phyloP scores from a whole-genome alignment of 306 rosid genomes.

The Vachellia collinsii region DNA sequence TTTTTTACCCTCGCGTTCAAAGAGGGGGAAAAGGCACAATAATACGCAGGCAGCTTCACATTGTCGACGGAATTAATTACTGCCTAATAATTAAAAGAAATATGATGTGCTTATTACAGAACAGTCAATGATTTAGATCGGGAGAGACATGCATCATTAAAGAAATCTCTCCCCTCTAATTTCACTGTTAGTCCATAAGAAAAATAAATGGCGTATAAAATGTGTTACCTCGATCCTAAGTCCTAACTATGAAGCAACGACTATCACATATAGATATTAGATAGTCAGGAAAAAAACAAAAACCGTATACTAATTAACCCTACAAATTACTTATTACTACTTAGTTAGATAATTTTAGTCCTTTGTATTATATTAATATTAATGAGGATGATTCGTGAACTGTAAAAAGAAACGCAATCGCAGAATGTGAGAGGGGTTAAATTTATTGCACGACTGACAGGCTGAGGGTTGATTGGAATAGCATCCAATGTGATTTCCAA shows the following conservation, averaged over 20 bases:
- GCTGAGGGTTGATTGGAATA: slow-evolving; percentile 37
- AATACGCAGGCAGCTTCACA: background rate
- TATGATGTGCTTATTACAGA: background rate
- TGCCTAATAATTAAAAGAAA: background rate
- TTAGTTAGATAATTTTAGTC: background rate
- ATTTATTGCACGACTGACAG: slow-evolving; percentile 2
- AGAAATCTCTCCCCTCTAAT: background rate
- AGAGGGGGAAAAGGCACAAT: background rate
- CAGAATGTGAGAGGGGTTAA: slow-evolving; percentile 14
- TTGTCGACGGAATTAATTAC: background rate
- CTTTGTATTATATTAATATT: background rate
- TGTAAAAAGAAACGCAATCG: background rate
- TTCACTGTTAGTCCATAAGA: background rate
- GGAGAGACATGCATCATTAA: background rate
- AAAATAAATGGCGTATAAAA: background rate
- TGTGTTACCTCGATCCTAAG: background rate
- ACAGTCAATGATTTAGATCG: background rate
- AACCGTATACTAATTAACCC: background rate
- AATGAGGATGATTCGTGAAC: background rate
- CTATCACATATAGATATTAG: background rate
- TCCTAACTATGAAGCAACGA: background rate
- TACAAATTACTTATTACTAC: background rate
- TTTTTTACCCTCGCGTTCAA: background rate
- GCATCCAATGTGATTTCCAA: slow-evolving; percentile 48
- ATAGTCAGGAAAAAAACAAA: background rate